Conservation (phyloP, 805 yeast genomes). For the Candida tibetensis region DNA sequence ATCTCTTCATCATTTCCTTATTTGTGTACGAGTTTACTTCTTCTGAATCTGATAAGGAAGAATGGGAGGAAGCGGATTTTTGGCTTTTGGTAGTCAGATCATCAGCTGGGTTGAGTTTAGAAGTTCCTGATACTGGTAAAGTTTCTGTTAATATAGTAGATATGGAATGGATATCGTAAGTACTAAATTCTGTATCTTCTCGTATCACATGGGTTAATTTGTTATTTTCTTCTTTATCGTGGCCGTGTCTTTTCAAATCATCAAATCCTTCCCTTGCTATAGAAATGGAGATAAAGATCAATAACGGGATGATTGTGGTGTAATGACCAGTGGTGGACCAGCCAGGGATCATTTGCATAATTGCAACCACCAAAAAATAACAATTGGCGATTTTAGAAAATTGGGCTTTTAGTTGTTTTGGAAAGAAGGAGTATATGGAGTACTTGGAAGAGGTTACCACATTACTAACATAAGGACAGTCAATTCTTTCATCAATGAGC, state of each 20-base stretch:
- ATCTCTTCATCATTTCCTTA: slow-evolving; percentile 20
- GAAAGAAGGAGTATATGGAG: slow-evolving; percentile 74
- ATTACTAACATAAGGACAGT: slow-evolving; percentile 61
- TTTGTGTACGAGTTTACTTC: slow-evolving; percentile 12
- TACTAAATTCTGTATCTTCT: slow-evolving; percentile 28
- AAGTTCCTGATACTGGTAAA: slow-evolving; percentile 16
- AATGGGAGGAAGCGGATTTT: slow-evolving; percentile 4
- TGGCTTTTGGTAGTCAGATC: background rate
- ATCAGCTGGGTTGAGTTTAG: slow-evolving; percentile 4
- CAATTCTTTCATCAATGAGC: slow-evolving; percentile 68
- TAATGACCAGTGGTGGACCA: slow-evolving; percentile 97
- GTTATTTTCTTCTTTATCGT: slow-evolving; percentile 83
- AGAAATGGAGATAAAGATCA: slow-evolving; percentile 83
- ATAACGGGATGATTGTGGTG: slow-evolving; percentile 87
- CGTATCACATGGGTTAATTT: slow-evolving; percentile 26
- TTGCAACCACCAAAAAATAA: slow-evolving; percentile 85
- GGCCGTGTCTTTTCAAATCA: slow-evolving; percentile 81
- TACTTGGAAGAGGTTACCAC: slow-evolving; percentile 84
- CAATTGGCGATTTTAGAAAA: slow-evolving; percentile 91
- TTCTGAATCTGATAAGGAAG: slow-evolving; percentile 10
- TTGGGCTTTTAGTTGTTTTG: slow-evolving; percentile 86
- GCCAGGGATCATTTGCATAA: slow-evolving; percentile 91
- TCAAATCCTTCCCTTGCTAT: slow-evolving; percentile 92
- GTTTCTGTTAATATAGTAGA: slow-evolving; percentile 40
- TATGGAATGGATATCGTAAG: slow-evolving; percentile 37